phyloP scores from a whole-genome alignment of 257 asterid species.

The Solanum dulcamara region DNA sequence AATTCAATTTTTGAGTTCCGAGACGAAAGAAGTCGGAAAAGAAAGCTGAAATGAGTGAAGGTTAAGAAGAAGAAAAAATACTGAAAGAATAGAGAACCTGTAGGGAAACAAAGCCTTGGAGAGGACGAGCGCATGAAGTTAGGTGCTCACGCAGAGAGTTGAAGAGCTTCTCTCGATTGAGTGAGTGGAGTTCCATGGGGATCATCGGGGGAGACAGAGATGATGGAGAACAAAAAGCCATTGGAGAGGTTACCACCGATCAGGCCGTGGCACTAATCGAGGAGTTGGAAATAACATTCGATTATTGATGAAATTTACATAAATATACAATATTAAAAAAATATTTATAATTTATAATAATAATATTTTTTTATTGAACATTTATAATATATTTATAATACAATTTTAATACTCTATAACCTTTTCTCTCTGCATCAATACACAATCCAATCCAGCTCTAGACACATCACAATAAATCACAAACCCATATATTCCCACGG shows the following conservation, averaged over 20 bases:
- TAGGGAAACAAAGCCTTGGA: constrained; percentile 52
- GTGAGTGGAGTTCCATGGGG: constrained; percentile 48
- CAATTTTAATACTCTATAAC: too few relatives aligned
- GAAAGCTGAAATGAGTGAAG: not conserved
- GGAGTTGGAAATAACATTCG: not conserved
- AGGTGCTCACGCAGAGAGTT: constrained; percentile 52
- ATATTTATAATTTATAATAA: too few relatives aligned
- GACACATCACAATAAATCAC: too few relatives aligned
- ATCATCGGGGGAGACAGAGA: constrained; percentile 55
- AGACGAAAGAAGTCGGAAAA: not conserved
- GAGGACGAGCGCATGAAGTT: constrained; percentile 38
- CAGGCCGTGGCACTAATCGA: not conserved
- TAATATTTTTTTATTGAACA: too few relatives aligned
- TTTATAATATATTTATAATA: too few relatives aligned
- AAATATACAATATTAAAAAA: too few relatives aligned
- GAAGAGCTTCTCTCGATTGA: constrained; percentile 60
- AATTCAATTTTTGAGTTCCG: not conserved
- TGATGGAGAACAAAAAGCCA: not conserved
- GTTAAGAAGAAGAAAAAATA: not conserved
- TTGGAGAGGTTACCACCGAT: not conserved
- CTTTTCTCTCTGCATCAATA: too few relatives aligned
- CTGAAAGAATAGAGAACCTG: constrained; percentile 29
- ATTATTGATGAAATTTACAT: too few relatives aligned
- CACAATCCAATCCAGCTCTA: too few relatives aligned
- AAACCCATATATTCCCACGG: too few relatives aligned